Base-by-base conservation (phyloP, 108 stramenopile genomes). In the Skeletonema menzelii region DNA sequence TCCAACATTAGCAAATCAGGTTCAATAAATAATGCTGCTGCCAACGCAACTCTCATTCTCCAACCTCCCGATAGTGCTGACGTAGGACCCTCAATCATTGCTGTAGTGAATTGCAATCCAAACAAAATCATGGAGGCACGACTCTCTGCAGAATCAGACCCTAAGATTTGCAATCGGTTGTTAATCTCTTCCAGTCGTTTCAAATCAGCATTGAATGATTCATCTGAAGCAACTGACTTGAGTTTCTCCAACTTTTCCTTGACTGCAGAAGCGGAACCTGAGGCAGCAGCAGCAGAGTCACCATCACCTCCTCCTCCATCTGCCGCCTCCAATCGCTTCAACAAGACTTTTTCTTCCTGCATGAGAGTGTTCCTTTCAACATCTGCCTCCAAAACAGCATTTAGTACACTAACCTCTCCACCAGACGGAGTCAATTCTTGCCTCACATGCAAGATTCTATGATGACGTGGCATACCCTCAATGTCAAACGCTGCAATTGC, bases 31-130 rank as follows among this genome's bases (percentile, higher is more conserved):
- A 99, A 83, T 5, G 98, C 97, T 3, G 95, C 97, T 8, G 98
- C 99, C 27, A 99, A 73, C 1, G 96, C 91, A 66, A 99, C 99
- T 49, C 99, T 88, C 99, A 99, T 99, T 37, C 98, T 69, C 99
- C 99, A 99, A 7, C 99, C 99, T 65, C 98, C 98, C 11, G 84
- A 86, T 19, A 98, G 80, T 22, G 90, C 87, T 20, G 90, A 93
- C 2, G 95, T 93, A 19, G 93, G 89, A 59, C 89, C 82, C 30
- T 32, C 69, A 83, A 97, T 96, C 97, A 97, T 97, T 7, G 75
- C 79, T 31, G 84, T 83, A 26, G 94, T 96, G 75, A 98, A 98
- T 75, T 97, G 97, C 17, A 98, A 72, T 1, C 98, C 98, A 20
- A 75, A 82, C 28, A 98, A 72, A 56, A 98, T 97, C 56, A 86